phyloP scores from a whole-genome alignment of 73 alveolate species.

The Paramecium octaurelia region DNA sequence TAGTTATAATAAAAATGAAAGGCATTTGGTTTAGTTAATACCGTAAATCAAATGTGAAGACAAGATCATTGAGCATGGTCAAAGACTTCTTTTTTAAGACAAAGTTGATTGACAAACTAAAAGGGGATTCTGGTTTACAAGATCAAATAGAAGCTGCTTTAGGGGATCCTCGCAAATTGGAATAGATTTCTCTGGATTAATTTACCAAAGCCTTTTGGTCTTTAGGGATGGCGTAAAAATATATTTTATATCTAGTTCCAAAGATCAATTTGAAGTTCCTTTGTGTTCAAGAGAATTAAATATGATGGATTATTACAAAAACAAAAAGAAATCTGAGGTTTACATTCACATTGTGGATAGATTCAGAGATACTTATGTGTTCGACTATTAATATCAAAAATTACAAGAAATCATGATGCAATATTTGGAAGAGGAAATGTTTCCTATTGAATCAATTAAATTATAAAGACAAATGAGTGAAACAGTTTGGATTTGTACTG shows the following conservation, averaged over 20 bases:
- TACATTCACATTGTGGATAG: neutral
- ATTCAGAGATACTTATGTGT: conserved; percentile 3
- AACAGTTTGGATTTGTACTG: neutral
- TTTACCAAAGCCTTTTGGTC: neutral
- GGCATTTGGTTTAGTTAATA: neutral
- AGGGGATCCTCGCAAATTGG: neutral
- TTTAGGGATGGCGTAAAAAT: neutral
- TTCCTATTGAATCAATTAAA: neutral
- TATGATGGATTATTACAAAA: neutral
- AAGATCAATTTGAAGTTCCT: neutral
- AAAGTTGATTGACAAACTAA: neutral
- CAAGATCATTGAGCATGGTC: neutral
- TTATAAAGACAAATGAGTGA: neutral
- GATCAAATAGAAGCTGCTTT: neutral
- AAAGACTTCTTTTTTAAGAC: neutral
- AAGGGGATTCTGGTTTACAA: neutral
- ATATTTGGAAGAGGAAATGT: neutral
- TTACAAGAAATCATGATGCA: neutral
- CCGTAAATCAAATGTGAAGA: neutral
- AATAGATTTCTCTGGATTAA: neutral
- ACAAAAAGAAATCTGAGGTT: neutral
- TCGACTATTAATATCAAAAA: neutral
- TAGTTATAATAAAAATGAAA: neutral
- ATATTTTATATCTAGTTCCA: neutral
- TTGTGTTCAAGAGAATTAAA: neutral